Conservation (phyloP, 306 rosid genomes). For the Myrica gale region DNA sequence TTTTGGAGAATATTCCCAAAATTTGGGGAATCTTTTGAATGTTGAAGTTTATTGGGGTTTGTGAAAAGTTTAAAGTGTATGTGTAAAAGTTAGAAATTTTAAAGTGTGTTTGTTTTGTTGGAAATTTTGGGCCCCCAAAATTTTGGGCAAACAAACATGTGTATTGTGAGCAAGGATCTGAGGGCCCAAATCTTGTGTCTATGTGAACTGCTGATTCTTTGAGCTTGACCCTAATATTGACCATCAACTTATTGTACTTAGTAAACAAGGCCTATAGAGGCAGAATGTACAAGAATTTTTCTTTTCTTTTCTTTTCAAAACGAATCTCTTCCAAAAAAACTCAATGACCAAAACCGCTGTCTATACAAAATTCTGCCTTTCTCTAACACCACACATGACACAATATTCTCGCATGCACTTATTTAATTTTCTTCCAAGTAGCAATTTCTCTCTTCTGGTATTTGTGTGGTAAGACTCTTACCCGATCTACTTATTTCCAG, state of each 20-base stretch:
- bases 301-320: background rate
- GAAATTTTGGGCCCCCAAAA: no score
- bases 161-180: background rate
- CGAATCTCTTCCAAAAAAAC: background rate
- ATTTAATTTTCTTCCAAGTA: background rate
- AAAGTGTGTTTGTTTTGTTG: no score
- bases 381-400: background rate
- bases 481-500: constrained; percentile 42
- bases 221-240: background rate
- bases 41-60: no score
- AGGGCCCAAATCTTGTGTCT: background rate
- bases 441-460: background rate
- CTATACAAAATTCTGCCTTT: background rate
- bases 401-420: background rate
- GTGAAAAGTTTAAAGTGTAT: no score
- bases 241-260: background rate
- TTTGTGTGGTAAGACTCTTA: background rate
- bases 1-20: no score
- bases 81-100: no score
- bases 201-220: background rate
- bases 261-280: background rate
- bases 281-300: background rate
- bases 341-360: no score
- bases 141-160: no score
- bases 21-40: no score